Evolutionary conservation across 1,284 basidiomycete genomes (phyloP), one percentile per base, ranked within the genome.

Genomic region (Pascua sp.): DNA sequence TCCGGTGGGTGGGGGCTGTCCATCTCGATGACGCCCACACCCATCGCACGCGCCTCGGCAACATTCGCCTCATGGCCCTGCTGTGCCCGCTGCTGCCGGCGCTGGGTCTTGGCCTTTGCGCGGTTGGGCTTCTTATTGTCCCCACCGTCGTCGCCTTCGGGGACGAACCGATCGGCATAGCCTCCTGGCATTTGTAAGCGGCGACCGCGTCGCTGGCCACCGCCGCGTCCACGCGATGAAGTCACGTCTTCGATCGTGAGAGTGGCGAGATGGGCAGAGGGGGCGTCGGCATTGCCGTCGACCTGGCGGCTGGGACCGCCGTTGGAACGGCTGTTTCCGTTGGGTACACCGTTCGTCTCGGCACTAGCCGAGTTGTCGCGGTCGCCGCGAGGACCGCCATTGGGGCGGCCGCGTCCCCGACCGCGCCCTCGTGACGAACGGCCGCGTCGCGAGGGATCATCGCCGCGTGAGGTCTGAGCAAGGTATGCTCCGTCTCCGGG

Each of bases 401-500:
- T 32, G 42, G 32, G 37, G 51, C 43, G 38, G 44, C 24, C 16
- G 51, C 11, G 4, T n/a, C 17, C 38, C 16, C 51, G 43, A 16
- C 51, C 16, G 38, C 51, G 47, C 40, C 24, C 24, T 32, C 24
- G 24, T 16, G 52, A 47, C 24, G 40, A 24, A 36, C 52, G 41
- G 46, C 44, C 13, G 47, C 46, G 17, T 42, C 41, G 40, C 48
- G 36, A 11, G 44, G 49, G 32, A 4, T 42, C 18, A 15, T 46
- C 51, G 7, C 36, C 37, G 17, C 51, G 45, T 51, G 49, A 37
- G 50, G 37, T 46, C 17, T 50, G 51, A 32, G 51, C 42, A 15
- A 66, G 57, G 49, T 61, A 65, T 40, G 64, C 56, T 18, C 55
- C 61, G 49, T 62, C 61, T 49, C 61, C 61, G 13, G 61, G 61